Percentiles rank a stretch among this genome's conserved stretches.
Conservation (phyloP, 2,329 filamentous ascomycete genomes). For the Aspergillus glaucus region DNA sequence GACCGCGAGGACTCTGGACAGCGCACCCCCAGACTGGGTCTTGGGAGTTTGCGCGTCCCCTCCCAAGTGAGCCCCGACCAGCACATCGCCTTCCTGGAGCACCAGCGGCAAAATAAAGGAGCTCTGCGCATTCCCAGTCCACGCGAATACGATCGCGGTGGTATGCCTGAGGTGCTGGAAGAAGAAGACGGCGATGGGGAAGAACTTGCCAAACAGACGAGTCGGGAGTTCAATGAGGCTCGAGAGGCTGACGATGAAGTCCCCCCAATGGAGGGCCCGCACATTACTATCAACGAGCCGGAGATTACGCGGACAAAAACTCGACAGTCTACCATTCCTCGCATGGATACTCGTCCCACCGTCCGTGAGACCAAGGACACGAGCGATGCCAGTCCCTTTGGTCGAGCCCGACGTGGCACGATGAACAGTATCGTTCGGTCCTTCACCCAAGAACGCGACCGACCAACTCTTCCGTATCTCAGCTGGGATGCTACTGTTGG, state of each 20-base stretch:
- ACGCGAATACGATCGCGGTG: conserved; percentile 77
- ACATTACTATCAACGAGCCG: conserved; percentile 46
- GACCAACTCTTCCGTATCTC: conserved; percentile 71
- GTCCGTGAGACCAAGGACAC: conserved; percentile 26
- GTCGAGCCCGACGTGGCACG: conserved; percentile 23
- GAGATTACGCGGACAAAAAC: conserved; percentile 30
- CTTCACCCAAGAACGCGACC: conserved; percentile 30
- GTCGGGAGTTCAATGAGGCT: conserved; percentile 17
- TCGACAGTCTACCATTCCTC: conserved; percentile 32
- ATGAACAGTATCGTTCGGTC: conserved; percentile 29
- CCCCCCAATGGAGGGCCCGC: conserved; percentile 26
- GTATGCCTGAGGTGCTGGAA: conserved; percentile 58
- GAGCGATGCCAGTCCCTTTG: conserved; percentile 18
- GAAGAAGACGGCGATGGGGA: conserved; percentile 42
- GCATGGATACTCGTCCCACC: conserved; percentile 31
- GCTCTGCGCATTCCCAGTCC: conserved; percentile 86
- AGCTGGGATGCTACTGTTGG: conserved; percentile 91
- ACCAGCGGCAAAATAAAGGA: conserved; percentile 68
- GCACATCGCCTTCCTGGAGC: conserved; percentile 81
- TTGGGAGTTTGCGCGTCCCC: conserved; percentile 49
- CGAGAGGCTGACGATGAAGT: conserved; percentile 14
- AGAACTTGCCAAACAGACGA: conserved; percentile 14
- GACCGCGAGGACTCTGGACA: neutral
- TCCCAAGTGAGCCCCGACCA: conserved; percentile 58
- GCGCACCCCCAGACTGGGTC: conserved; percentile 14